These are phyloP conservation scores for Neopestalotiopsis rosae DNA, from an alignment of 2,329 filamentous ascomycete species.

Conservation along the genomic window DNA sequence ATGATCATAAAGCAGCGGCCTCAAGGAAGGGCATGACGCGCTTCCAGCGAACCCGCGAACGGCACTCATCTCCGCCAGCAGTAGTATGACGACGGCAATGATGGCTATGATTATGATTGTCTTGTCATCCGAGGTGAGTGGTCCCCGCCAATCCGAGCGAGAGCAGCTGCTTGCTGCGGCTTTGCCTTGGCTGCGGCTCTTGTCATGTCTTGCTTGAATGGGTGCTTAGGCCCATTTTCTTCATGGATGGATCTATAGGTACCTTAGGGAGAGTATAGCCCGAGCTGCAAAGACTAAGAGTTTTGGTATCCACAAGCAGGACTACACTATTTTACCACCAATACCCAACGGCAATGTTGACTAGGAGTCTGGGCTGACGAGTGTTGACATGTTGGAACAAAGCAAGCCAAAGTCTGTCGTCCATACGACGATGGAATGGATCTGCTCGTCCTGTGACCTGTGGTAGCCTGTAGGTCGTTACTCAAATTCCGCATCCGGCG, in stretches of 20 bases:
- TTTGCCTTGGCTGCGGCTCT: slow-evolving; percentile 6
- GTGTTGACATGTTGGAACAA: not conserved
- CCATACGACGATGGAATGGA: not conserved
- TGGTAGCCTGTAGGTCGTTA: not conserved
- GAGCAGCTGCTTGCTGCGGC: not conserved
- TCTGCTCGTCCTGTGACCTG: slow-evolving; percentile 12
- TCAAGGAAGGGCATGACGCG: not conserved
- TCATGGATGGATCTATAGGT: not conserved
- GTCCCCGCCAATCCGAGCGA: not conserved
- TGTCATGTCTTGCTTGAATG: not conserved
- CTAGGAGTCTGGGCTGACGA: slow-evolving; percentile 9
- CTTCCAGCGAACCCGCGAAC: not conserved
- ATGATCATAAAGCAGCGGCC: not conserved
- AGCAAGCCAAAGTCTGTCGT: not conserved
- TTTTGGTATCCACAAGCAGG: not conserved
- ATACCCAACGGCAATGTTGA: not conserved
- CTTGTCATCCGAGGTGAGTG: slow-evolving; percentile 10
- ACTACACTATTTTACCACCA: slow-evolving; percentile 7
- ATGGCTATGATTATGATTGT: not conserved
- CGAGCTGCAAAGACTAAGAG: not conserved
- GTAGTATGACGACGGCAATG: not conserved
- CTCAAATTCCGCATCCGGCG: slow-evolving; percentile 3
- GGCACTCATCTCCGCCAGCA: not conserved
- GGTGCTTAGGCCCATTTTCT: not conserved
- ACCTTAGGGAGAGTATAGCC: not conserved